Conservation (phyloP, 805 yeast genomes). For the Metschnikowia gelsemii region DNA sequence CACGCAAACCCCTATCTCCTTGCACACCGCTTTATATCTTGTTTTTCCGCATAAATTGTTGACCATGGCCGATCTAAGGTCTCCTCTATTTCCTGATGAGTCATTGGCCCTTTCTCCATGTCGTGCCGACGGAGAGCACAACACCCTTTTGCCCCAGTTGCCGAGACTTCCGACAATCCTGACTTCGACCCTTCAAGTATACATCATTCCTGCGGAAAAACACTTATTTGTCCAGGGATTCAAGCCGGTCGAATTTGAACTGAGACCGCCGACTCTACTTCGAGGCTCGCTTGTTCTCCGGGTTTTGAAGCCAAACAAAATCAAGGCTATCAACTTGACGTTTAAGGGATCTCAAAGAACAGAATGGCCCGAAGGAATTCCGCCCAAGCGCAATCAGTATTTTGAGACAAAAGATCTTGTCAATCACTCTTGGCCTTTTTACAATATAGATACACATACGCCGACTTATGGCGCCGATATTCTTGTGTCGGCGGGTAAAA, state of each 20-base stretch:
- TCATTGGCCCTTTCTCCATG: conserved; percentile 18
- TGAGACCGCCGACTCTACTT: conserved; percentile 72
- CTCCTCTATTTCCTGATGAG: conserved; percentile 29
- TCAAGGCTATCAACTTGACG: conserved; percentile 59
- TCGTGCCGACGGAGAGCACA: conserved; percentile 7
- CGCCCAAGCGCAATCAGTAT: conserved; percentile 74
- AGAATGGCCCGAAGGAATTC: conserved; percentile 98
- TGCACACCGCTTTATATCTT: too few relatives aligned
- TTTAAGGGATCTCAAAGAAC: conserved; percentile 74
- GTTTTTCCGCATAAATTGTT: too few relatives aligned
- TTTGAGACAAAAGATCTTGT: conserved; percentile 65
- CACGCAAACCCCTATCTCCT: too few relatives aligned
- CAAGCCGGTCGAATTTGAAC: conserved; percentile 57
- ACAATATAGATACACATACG: conserved; percentile 29
- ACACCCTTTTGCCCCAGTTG: conserved; percentile 37
- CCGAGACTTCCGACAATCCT: conserved; percentile 59
- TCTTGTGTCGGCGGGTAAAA: conserved; percentile 21
- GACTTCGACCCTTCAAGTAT: conserved; percentile 66
- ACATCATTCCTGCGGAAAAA: conserved; percentile 75
- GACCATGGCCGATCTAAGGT: conserved; percentile 8
- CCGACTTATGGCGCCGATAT: conserved; percentile 50
- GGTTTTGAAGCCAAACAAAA: conserved; percentile 66
- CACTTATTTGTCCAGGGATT: conserved; percentile 81
- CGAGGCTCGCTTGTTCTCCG: conserved; percentile 77
- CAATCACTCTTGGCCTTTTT: conserved; percentile 91